phyloP scores from a whole-genome alignment of 2,329 filamentous ascomycete species.

The Fusarium albidum region DNA sequence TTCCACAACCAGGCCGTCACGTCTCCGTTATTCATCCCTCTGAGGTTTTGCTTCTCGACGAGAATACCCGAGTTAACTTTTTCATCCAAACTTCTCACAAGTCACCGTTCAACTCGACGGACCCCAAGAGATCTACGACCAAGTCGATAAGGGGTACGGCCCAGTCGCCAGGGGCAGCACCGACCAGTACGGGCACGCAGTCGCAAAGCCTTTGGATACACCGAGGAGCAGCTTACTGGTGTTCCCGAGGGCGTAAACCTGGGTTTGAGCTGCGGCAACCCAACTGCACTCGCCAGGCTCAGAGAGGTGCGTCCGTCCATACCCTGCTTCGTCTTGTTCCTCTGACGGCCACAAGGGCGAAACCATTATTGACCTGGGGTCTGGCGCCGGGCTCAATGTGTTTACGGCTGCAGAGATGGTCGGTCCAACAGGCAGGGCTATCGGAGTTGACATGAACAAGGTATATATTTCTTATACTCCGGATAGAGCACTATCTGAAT shows the following conservation, averaged over 20 bases:
- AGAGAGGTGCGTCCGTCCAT: constrained; percentile 45
- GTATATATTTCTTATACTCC: constrained; percentile 42
- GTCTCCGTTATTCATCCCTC: constrained; percentile 28
- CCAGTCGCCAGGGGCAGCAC: constrained; percentile 40
- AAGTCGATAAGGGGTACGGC: constrained; percentile 43
- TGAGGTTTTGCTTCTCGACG: constrained; percentile 43
- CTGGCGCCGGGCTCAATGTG: constrained; percentile 65
- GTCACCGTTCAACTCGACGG: too few species aligned
- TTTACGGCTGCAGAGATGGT: constrained; percentile 62
- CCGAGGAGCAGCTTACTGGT: constrained; percentile 52
- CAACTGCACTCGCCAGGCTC: constrained; percentile 56
- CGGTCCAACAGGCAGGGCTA: constrained; percentile 55
- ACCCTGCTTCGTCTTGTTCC: not conserved
- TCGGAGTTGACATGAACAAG: constrained; percentile 69
- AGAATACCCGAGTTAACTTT: too few species aligned
- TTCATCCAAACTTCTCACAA: not conserved
- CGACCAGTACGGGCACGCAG: constrained; percentile 47
- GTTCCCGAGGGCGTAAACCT: constrained; percentile 59
- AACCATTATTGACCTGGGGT: constrained; percentile 64
- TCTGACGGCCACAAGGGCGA: constrained; percentile 54
- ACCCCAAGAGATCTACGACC: constrained; percentile 7
- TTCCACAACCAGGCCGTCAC: constrained; percentile 38
- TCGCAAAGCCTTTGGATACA: constrained; percentile 64
- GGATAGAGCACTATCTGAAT: not conserved
- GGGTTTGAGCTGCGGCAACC: constrained; percentile 63